Percentiles rank a stretch among this genome's conserved stretches.
These are phyloP conservation scores for Xylariaceae sp. DNA, from an alignment of 2,329 filamentous ascomycete genomes.

Conservation along the genomic window DNA sequence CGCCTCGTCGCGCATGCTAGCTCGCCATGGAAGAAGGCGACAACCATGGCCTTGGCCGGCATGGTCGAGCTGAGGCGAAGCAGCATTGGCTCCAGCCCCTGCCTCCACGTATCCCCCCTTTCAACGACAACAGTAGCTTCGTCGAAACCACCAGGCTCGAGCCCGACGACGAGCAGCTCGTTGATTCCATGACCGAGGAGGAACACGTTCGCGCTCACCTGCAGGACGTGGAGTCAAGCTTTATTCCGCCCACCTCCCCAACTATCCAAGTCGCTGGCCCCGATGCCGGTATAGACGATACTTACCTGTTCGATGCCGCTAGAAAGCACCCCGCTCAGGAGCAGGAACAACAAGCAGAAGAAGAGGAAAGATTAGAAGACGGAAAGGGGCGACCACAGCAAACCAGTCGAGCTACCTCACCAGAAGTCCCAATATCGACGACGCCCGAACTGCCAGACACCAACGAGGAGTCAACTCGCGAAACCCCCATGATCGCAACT, in stretches of 20 bases:
- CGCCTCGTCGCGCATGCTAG: background rate
- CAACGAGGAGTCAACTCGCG: constrained; percentile 13
- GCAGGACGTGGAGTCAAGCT: constrained; percentile 63
- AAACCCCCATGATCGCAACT: constrained; percentile 7
- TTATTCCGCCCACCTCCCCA: constrained; percentile 55
- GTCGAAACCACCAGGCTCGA: constrained; percentile 30
- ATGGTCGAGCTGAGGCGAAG: background rate
- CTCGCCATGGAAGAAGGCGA: constrained; percentile 24
- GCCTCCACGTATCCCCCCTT: constrained; percentile 12
- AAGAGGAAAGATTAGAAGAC: background rate
- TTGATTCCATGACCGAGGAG: constrained; percentile 50
- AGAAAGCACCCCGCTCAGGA: constrained; percentile 21
- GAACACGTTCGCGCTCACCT: constrained; percentile 53
- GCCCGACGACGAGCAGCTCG: constrained; percentile 36
- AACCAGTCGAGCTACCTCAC: constrained; percentile 5
- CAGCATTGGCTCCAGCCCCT: constrained; percentile 1
- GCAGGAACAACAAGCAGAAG: background rate
- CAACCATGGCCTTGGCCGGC: constrained; percentile 10
- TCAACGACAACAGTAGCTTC: constrained; percentile 29
- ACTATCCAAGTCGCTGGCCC: constrained; percentile 45
- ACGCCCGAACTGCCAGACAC: constrained; percentile 4
- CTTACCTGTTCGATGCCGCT: constrained; percentile 53
- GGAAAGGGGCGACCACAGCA: background rate
- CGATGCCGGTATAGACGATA: constrained; percentile 52
- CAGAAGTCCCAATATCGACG: background rate